Percentiles rank a stretch among this genome's conserved stretches.
These are phyloP conservation scores for Gigaspora rosea DNA, from an alignment of 192 early-diverging fungal species.

Conservation along the genomic window DNA sequence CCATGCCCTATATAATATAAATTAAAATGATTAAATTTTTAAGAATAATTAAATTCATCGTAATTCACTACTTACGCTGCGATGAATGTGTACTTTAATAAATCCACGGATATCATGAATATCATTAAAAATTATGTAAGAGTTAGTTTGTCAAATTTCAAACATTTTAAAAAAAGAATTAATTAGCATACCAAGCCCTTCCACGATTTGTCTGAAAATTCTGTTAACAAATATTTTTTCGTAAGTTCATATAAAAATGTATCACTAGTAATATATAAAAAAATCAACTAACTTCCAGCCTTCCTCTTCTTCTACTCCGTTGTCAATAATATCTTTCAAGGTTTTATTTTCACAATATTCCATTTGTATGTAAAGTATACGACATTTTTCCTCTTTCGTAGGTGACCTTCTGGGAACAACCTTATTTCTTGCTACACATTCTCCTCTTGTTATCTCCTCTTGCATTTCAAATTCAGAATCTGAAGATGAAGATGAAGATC, in stretches of 20 bases:
- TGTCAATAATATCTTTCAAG: slow-evolving; percentile 78
- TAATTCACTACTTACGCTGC: not conserved
- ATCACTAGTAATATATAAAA: not conserved
- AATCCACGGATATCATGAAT: not conserved
- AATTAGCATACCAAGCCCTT: slow-evolving; percentile 61
- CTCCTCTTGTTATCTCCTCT: not conserved
- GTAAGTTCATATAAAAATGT: not conserved
- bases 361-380: slow-evolving; percentile 95
- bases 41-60: not conserved
- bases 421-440: not conserved
- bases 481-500: not conserved
- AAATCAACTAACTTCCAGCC: slow-evolving; percentile 55
- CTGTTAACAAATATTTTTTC: slow-evolving; percentile 20
- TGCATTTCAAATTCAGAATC: slow-evolving; percentile 8
- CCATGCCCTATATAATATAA: no score
- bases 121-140: not conserved
- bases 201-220: slow-evolving; percentile 86
- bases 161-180: not conserved
- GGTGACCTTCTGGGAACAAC: slow-evolving; percentile 21
- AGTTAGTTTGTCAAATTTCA: no score
- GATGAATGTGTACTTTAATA: slow-evolving; percentile 10
- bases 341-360: slow-evolving; percentile 98
- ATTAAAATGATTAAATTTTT: no score
- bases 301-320: slow-evolving; percentile 76
- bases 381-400: slow-evolving; percentile 33